Evolutionary conservation across 495 filamentous ascomycete genomes (phyloP).

Genomic region (Cryomyces minteri): DNA sequence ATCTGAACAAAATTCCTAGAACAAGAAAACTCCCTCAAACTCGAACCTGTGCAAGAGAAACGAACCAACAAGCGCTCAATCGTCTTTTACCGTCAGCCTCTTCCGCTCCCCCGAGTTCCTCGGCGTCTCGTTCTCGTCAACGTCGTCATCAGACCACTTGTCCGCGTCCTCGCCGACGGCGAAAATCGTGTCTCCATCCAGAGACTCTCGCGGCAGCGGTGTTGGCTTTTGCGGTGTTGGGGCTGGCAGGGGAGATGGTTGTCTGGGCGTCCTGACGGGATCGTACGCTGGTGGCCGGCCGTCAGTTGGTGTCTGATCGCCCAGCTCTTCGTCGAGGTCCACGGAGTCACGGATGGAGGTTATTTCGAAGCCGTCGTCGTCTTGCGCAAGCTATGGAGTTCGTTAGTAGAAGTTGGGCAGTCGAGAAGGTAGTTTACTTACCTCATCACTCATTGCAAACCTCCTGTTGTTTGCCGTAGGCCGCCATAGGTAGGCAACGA

Average conservation of each 20-base stretch:
- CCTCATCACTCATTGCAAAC: conserved; percentile 98
- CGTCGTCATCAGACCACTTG: conserved; percentile 52
- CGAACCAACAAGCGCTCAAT: background rate
- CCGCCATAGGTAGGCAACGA: conserved; percentile 92
- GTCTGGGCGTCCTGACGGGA: conserved; percentile 7
- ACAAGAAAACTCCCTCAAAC: no score
- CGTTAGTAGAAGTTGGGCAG: conserved; percentile 12
- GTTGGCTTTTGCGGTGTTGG: conserved; percentile 21
- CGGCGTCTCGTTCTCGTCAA: conserved; percentile 30
- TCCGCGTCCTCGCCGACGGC: conserved; percentile 68
- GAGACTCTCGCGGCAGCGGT: conserved; percentile 39
- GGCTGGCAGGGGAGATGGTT: conserved; percentile 20
- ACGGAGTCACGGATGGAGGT: conserved; percentile 72
- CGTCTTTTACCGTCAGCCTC: conserved; percentile 11
- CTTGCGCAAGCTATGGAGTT: conserved; percentile 59
- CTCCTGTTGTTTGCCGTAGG: conserved; percentile 92
- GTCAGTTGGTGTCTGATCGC: background rate
- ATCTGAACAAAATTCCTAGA: no score
- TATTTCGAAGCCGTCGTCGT: conserved; percentile 97
- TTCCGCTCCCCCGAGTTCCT: conserved; percentile 37
- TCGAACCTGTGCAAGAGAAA: no score
- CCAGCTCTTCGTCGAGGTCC: conserved; percentile 36
- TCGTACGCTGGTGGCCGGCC: conserved; percentile 8
- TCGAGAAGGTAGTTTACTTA: conserved; percentile 15
- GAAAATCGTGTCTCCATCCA: conserved; percentile 89